Percentiles rank a stretch among this genome's conserved stretches.
phyloP scores from a whole-genome alignment of 2,329 filamentous ascomycete species.

The Aureobasidium sp. region DNA sequence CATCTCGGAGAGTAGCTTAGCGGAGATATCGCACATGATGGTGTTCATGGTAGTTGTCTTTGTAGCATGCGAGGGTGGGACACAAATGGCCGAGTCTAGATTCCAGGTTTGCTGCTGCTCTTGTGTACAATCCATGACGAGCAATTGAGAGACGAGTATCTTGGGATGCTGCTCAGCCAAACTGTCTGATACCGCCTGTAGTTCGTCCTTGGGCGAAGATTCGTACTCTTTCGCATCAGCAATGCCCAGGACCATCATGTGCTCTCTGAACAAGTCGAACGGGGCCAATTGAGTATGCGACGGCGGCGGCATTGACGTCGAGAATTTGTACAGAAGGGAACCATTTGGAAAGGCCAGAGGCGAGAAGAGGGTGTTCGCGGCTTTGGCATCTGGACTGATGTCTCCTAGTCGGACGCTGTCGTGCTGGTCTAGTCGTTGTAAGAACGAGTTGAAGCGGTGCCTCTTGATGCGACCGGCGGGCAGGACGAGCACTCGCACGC shows the following conservation, averaged over 20 bases:
- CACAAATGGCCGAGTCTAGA: slow-evolving; percentile 57
- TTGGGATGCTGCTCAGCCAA: slow-evolving; percentile 58
- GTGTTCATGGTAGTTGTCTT: slow-evolving; percentile 59
- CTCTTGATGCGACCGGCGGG: slow-evolving; percentile 80
- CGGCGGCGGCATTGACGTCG: slow-evolving; percentile 67
- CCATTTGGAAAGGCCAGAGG: slow-evolving; percentile 80
- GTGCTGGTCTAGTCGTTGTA: slow-evolving; percentile 67
- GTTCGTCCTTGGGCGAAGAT: slow-evolving; percentile 23
- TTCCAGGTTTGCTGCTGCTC: slow-evolving; percentile 44
- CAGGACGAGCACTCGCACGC: slow-evolving; percentile 77
- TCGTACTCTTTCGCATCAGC: slow-evolving; percentile 69
- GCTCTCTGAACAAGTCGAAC: slow-evolving; percentile 84
- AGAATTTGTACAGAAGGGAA: slow-evolving; percentile 79
- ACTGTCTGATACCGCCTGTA: slow-evolving; percentile 20
- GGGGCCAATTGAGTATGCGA: slow-evolving; percentile 74
- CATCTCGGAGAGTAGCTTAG: slow-evolving; percentile 38
- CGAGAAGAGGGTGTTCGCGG: slow-evolving; percentile 90
- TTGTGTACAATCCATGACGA: slow-evolving; percentile 68
- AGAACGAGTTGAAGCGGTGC: slow-evolving; percentile 69
- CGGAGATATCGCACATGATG: slow-evolving; percentile 37
- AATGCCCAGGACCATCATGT: slow-evolving; percentile 73
- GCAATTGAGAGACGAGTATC: slow-evolving; percentile 65
- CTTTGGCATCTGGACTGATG: slow-evolving; percentile 73
- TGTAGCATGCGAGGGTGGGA: slow-evolving; percentile 60
- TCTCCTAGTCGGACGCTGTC: slow-evolving; percentile 78